Percentiles rank a stretch among this genome's conserved stretches.
These are phyloP conservation scores for Citrus medica DNA, from an alignment of 345 rosid genomes.

Conservation along the genomic window DNA sequence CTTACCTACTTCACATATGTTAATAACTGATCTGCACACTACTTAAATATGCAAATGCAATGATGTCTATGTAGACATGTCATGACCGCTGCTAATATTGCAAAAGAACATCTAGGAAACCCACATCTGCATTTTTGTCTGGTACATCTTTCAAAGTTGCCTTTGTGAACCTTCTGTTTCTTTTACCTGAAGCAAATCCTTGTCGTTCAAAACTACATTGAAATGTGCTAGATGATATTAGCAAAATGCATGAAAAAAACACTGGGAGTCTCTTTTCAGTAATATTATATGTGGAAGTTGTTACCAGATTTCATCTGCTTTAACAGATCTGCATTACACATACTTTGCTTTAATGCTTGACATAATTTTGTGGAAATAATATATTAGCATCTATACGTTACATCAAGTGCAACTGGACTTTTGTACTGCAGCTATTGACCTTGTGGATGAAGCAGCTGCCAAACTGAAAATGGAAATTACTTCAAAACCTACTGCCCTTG, in stretches of 20 bases:
- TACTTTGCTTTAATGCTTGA: neutral
- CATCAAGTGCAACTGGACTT: constrained; percentile 11
- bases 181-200: neutral
- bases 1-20: neutral
- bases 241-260: neutral
- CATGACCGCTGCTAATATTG: neutral
- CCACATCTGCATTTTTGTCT: neutral
- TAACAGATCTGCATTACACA: neutral
- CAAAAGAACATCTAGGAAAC: neutral
- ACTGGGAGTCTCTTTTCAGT: too few species aligned
- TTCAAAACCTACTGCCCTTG: constrained; percentile 97
- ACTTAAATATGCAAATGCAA: neutral
- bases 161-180: neutral
- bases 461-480: constrained; percentile 99
- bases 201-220: neutral
- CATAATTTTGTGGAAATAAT: neutral
- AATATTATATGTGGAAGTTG: too few species aligned
- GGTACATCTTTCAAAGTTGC: neutral
- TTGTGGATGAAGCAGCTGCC: constrained; percentile 99
- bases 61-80: neutral
- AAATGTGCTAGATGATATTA: neutral
- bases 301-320: neutral
- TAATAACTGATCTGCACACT: neutral
- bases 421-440: constrained; percentile 78
- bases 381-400: neutral